A percentile compares a stretch with the other conserved stretches of the same genome.
These are phyloP conservation scores for Gentiana straminea DNA, from an alignment of 257 asterid species.

Conservation along the genomic window DNA sequence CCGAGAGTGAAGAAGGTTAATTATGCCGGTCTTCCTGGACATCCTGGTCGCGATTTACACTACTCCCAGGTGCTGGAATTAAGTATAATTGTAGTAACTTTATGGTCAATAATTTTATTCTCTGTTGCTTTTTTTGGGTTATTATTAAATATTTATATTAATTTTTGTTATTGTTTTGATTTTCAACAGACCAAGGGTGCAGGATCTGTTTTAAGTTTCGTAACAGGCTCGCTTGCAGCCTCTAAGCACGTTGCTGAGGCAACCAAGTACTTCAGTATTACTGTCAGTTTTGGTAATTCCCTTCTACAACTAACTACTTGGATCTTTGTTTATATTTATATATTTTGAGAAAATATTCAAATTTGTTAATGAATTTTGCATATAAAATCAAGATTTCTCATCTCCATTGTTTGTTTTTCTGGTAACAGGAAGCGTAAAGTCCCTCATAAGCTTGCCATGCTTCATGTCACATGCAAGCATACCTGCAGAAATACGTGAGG, in stretches of 20 bases:
- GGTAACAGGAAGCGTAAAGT: conserved; percentile 62
- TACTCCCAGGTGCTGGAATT: conserved; percentile 51
- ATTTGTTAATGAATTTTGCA: too few species aligned
- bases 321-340: not conserved
- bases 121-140: not conserved
- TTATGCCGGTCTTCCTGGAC: conserved; percentile 67
- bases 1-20: conserved; percentile 62
- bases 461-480: conserved; percentile 81
- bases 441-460: conserved; percentile 74
- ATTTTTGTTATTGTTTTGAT: conserved; percentile 1
- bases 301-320: not conserved
- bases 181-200: conserved; percentile 73
- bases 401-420: not conserved
- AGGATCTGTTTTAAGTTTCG: conserved; percentile 82
- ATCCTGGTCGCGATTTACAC: conserved; percentile 67
- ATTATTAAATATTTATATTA: not conserved
- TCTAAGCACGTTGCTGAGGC: conserved; percentile 76
- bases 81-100: not conserved
- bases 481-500: conserved; percentile 56
- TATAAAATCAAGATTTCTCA: too few species aligned
- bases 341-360: too few species aligned
- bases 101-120: not conserved
- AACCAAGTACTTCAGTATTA: conserved; percentile 67
- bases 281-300: conserved; percentile 77
- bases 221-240: conserved; percentile 68